Conservation (phyloP, 1,284 basidiomycete species). For the Termitomyces sp. region DNA sequence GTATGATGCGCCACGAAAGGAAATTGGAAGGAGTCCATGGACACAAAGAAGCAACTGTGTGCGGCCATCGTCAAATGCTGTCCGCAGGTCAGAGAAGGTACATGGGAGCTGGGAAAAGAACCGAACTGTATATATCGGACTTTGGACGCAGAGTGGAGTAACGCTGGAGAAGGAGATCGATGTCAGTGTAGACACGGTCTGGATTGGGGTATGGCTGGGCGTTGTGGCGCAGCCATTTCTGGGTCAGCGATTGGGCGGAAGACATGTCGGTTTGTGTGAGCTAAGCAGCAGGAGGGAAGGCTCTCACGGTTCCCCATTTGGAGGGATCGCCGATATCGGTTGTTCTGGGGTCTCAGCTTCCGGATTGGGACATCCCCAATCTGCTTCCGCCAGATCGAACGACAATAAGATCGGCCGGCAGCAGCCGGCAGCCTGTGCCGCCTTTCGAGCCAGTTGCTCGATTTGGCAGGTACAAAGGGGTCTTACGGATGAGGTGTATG, state of each 20-base stretch:
- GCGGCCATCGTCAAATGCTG: conserved; percentile 92
- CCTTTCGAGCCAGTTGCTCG: conserved; percentile 1
- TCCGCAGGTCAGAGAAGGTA: conserved; percentile 7
- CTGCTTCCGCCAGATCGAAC: conserved; percentile 25
- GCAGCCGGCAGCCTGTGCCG: conserved; percentile 11
- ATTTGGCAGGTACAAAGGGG: conserved; percentile 21
- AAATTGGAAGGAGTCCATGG: conserved; percentile 88
- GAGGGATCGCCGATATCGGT: conserved; percentile 15
- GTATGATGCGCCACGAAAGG: conserved; percentile 74
- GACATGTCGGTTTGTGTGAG: conserved; percentile 10
- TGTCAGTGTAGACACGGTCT: conserved; percentile 56
- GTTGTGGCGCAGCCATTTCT: conserved; percentile 74
- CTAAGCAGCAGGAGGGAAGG: neutral
- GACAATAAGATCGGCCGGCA: conserved; percentile 18
- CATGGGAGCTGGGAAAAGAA: conserved; percentile 27
- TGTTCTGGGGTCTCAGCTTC: conserved; percentile 26
- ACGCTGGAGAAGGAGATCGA: conserved; percentile 58
- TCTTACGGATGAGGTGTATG: neutral
- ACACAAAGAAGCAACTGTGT: conserved; percentile 87
- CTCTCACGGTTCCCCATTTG: conserved; percentile 22
- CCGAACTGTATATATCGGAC: conserved; percentile 94
- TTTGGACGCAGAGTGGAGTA: conserved; percentile 76
- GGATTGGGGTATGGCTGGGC: conserved; percentile 56
- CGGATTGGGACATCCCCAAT: conserved; percentile 20
- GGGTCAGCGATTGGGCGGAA: conserved; percentile 30